These are phyloP conservation scores for Dioscorea dumetorum DNA, from an alignment of 106 monocot genomes.

Conservation along the genomic window DNA sequence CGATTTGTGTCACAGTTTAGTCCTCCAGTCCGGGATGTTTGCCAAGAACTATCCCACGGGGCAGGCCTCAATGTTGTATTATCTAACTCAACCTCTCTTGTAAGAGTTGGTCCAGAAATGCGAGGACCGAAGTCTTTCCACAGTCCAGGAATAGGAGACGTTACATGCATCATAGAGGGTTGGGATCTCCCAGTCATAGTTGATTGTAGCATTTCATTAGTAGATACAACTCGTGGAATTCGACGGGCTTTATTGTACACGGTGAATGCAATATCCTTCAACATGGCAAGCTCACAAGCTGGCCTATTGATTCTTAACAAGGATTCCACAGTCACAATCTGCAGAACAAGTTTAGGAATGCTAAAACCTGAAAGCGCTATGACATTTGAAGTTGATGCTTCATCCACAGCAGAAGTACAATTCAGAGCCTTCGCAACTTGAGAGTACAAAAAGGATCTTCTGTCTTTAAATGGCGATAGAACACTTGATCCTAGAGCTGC, in stretches of 20 bases:
- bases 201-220: conserved; percentile 41
- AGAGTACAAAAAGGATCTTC: conserved; percentile 43
- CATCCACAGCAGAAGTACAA: conserved; percentile 46
- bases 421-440: conserved; percentile 72
- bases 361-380: conserved; percentile 81
- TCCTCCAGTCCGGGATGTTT: conserved; percentile 38
- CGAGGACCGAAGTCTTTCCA: conserved; percentile 89
- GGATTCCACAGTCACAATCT: conserved; percentile 78
- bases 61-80: conserved; percentile 40
- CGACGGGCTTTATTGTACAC: conserved; percentile 91
- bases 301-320: conserved; percentile 55
- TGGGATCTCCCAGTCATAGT: conserved; percentile 41
- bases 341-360: conserved; percentile 75
- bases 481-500: conserved; percentile 60
- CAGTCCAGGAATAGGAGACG: conserved; percentile 54
- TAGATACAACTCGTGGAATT: conserved; percentile 36
- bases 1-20: conserved; percentile 41
- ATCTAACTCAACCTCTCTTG: conserved; percentile 70
- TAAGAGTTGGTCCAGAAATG: conserved; percentile 40
- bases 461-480: conserved; percentile 59
- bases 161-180: conserved; percentile 57
- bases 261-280: conserved; percentile 91
- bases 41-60: conserved; percentile 88
- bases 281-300: conserved; percentile 51
- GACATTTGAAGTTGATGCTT: conserved; percentile 65